Evolutionary conservation across 495 filamentous ascomycete genomes (phyloP).

Genomic region (Penicillium steckii): DNA sequence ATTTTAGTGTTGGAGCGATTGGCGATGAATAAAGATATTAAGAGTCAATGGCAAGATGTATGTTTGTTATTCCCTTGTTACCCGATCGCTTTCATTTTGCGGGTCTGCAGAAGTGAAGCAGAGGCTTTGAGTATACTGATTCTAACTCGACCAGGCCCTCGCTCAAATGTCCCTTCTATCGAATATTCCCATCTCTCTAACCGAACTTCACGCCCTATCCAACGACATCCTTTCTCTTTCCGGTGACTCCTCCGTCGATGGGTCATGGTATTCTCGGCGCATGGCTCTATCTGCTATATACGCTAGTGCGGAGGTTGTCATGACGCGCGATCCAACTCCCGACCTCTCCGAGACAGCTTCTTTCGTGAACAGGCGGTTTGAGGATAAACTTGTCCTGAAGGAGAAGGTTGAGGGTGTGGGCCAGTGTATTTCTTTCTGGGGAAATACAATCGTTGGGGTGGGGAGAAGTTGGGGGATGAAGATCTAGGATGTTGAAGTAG

Average conservation of each 20-base stretch:
- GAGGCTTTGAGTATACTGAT: conserved; percentile 8
- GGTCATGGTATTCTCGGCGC: conserved; percentile 89
- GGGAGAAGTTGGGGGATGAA: conserved; percentile 49
- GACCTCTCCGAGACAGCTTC: conserved; percentile 70
- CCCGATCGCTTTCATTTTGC: neutral
- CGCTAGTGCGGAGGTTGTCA: conserved; percentile 82
- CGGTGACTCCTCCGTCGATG: conserved; percentile 77
- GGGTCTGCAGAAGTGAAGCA: neutral
- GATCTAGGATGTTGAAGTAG: too few relatives aligned
- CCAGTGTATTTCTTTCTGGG: conserved; percentile 78
- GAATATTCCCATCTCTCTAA: conserved; percentile 72
- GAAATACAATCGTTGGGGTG: conserved; percentile 46
- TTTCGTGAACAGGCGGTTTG: conserved; percentile 75
- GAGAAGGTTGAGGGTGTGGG: conserved; percentile 57
- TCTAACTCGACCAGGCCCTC: conserved; percentile 60
- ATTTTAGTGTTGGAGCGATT: conserved; percentile 69
- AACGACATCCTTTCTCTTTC: conserved; percentile 88
- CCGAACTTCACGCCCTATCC: conserved; percentile 74
- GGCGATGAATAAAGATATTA: conserved; percentile 65
- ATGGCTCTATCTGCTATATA: conserved; percentile 76
- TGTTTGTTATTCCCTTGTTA: conserved; percentile 20
- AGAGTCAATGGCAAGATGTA: conserved; percentile 82
- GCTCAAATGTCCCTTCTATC: conserved; percentile 80
- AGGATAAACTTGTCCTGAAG: conserved; percentile 62
- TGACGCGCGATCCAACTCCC: conserved; percentile 77